Evolutionary conservation across 2,329 filamentous ascomycete genomes (phyloP).

Genomic region (Hymenoscyphus occultus): DNA sequence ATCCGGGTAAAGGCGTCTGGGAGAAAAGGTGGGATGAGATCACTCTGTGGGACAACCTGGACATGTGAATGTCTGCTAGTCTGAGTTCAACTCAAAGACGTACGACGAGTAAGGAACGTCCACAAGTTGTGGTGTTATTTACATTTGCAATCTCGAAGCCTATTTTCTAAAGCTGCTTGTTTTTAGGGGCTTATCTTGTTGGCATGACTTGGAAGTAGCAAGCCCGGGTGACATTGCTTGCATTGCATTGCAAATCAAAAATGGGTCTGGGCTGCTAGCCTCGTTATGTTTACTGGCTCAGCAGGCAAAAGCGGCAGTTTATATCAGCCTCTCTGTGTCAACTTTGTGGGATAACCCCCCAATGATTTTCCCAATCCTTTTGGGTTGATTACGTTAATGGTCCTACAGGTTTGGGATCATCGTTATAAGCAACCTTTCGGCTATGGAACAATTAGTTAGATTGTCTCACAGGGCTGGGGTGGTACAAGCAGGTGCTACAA

Average conservation of each 20-base stretch:
- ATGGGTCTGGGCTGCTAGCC: background rate
- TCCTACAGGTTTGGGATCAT: background rate
- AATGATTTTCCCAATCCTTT: background rate
- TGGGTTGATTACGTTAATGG: background rate
- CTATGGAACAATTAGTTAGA: background rate
- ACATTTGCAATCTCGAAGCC: background rate
- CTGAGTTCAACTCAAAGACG: background rate
- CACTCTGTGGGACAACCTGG: background rate
- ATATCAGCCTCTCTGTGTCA: background rate
- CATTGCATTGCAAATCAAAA: constrained; percentile 5
- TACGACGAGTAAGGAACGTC: background rate
- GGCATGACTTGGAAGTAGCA: background rate
- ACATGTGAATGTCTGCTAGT: background rate
- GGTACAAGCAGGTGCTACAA: background rate
- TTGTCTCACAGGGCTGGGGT: background rate
- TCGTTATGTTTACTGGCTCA: background rate
- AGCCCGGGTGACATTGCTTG: background rate
- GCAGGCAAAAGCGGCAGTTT: background rate
- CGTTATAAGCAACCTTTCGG: background rate
- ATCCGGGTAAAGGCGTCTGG: background rate
- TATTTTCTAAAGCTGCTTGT: background rate
- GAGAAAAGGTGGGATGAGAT: background rate
- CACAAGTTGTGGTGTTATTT: background rate
- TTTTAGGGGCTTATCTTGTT: background rate
- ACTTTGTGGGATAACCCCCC: background rate